Conservation (phyloP, 2,329 filamentous ascomycete species). For the Trichophyton verrucosum region DNA sequence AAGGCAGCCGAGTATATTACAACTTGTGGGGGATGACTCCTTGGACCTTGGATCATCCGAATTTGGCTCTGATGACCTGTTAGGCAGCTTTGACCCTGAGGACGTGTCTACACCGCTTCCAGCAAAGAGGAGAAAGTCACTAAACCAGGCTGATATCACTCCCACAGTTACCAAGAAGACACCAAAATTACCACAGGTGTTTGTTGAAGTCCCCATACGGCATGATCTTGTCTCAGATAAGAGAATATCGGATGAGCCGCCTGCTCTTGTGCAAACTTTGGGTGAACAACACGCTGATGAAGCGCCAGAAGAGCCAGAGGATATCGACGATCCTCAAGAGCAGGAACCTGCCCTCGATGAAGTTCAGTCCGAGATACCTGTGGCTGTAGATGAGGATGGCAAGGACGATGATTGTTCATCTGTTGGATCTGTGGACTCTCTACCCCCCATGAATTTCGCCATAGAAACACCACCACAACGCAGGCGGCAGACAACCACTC, state of each 20-base stretch:
- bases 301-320: neutral
- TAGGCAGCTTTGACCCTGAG: conserved; percentile 32
- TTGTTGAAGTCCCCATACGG: neutral
- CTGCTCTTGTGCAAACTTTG: neutral
- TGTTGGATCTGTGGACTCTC: neutral
- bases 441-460: neutral
- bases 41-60: conserved; percentile 15
- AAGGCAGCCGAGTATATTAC: conserved; percentile 34
- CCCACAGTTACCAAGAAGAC: neutral
- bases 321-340: conserved; percentile 4
- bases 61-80: conserved; percentile 27
- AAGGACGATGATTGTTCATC: neutral
- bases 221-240: neutral
- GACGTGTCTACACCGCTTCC: conserved; percentile 36
- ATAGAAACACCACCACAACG: neutral
- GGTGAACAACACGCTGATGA: neutral
- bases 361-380: neutral
- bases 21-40: conserved; percentile 33
- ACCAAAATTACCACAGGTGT: neutral
- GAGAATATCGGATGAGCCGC: neutral
- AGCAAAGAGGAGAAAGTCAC: conserved; percentile 23
- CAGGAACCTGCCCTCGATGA: conserved; percentile 7
- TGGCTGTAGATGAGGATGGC: neutral
- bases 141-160: conserved; percentile 6
- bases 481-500: neutral